These are phyloP conservation scores for Amesomyces nigricolor DNA, from an alignment of 2,329 filamentous ascomycete species.

Conservation along the genomic window DNA sequence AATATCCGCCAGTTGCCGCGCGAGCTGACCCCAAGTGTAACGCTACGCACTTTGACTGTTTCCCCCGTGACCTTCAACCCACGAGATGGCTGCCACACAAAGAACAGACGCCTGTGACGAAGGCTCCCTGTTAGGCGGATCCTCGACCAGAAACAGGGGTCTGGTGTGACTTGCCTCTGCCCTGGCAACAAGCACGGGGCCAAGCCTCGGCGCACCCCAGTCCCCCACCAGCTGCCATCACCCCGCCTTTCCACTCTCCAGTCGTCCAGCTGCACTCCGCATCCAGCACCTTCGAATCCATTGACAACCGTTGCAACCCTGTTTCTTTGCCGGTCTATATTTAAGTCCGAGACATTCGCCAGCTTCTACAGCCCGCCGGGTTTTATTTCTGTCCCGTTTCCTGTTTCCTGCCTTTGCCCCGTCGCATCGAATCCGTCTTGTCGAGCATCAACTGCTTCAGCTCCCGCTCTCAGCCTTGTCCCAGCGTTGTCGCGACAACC, in stretches of 20 bases:
- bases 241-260: constrained; percentile 14
- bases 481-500: background rate
- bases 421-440: too few relatives aligned
- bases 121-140: background rate
- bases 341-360: constrained; percentile 7
- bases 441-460: background rate
- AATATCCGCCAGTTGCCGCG: constrained; percentile 1
- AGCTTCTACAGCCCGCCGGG: background rate
- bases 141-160: constrained; percentile 8
- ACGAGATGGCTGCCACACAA: constrained; percentile 18
- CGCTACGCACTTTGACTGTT: background rate
- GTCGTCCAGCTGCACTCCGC: constrained; percentile 14
- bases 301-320: constrained; percentile 16
- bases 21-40: background rate
- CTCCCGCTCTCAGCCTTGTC: background rate
- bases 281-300: constrained; percentile 12
- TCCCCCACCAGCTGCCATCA: constrained; percentile 7
- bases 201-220: background rate
- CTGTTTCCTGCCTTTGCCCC: background rate
- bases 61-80: constrained; percentile 20
- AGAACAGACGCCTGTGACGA: constrained; percentile 13
- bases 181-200: background rate
- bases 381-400: background rate
- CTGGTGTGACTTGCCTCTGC: constrained; percentile 4
- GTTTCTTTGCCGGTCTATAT: constrained; percentile 1